Conservation (phyloP, 2,329 filamentous ascomycete species). For the Penicillium griseofulvum region DNA sequence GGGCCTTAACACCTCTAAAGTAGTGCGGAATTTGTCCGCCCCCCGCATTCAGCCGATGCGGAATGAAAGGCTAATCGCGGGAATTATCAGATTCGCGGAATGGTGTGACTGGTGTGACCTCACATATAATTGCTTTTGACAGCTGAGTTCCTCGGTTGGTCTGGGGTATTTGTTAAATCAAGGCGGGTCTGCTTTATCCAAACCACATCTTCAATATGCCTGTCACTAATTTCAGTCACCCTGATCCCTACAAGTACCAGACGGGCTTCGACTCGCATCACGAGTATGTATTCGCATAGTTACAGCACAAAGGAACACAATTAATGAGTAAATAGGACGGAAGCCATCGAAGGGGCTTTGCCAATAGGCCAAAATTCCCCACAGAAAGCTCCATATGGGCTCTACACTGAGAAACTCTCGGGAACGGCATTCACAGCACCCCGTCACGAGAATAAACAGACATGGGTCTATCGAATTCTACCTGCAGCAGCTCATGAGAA, state of each 20-base stretch:
- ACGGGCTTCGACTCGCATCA: slow-evolving; percentile 76
- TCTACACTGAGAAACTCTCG: slow-evolving; percentile 79
- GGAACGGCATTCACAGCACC: slow-evolving; percentile 71
- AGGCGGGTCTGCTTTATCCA: neutral
- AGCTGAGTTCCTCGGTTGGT: neutral
- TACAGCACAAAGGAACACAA: neutral
- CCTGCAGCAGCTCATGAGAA: slow-evolving; percentile 61
- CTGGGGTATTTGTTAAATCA: neutral
- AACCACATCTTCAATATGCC: slow-evolving; percentile 52
- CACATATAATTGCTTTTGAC: neutral
- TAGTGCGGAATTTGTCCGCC: slow-evolving; percentile 17
- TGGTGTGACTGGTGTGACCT: neutral
- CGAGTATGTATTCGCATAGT: slow-evolving; percentile 56
- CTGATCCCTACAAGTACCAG: slow-evolving; percentile 72
- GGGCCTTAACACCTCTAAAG: neutral
- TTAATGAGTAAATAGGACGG: slow-evolving; percentile 54
- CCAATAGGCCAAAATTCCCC: slow-evolving; percentile 77
- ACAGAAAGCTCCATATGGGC: slow-evolving; percentile 72
- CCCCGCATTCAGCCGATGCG: slow-evolving; percentile 21
- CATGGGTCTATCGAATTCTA: slow-evolving; percentile 70
- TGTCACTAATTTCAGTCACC: slow-evolving; percentile 59
- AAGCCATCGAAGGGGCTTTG: slow-evolving; percentile 71
- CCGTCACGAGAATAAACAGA: slow-evolving; percentile 65
- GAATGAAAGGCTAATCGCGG: slow-evolving; percentile 19
- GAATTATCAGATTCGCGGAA: neutral